Percentiles rank a stretch among this genome's conserved stretches.
Evolutionary conservation across 1,139 yeast genomes (phyloP).

Genomic region (Citeromyces siamensis): DNA sequence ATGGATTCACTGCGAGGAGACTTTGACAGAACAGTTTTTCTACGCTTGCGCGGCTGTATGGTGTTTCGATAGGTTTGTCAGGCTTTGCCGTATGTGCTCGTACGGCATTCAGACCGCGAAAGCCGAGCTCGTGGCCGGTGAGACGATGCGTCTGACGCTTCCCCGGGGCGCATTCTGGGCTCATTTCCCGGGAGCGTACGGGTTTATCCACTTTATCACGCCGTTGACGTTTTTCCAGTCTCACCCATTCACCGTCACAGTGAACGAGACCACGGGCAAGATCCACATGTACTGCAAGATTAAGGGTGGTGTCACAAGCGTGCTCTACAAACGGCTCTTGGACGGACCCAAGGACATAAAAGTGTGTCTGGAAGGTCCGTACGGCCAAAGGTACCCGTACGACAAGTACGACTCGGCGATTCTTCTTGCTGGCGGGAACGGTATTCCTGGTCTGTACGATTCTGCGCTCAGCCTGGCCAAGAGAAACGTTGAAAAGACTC

Average conservation of each 20-base stretch:
- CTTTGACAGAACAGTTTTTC: conserved; percentile 33
- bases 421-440: conserved; percentile 62
- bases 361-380: conserved; percentile 52
- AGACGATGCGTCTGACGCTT: conserved; percentile 25
- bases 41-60: conserved; percentile 49
- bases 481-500: conserved; percentile 15
- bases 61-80: conserved; percentile 43
- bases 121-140: conserved; percentile 27
- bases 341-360: conserved; percentile 12
- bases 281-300: conserved; percentile 25
- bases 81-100: conserved; percentile 32
- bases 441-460: conserved; percentile 41
- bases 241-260: conserved; percentile 27
- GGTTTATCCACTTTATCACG: conserved; percentile 31
- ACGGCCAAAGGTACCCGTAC: conserved; percentile 41
- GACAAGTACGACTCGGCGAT: conserved; percentile 40
- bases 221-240: conserved; percentile 25
- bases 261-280: conserved; percentile 13
- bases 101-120: conserved; percentile 41
- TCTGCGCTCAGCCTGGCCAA: conserved; percentile 18
- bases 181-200: conserved; percentile 41
- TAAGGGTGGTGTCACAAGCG: conserved; percentile 21
- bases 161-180: conserved; percentile 26
- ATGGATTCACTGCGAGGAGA: conserved; percentile 40
- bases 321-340: conserved; percentile 10